Base-by-base conservation (phyloP, 306 rosid genomes). In the Citrullus mucosospermus region DNA sequence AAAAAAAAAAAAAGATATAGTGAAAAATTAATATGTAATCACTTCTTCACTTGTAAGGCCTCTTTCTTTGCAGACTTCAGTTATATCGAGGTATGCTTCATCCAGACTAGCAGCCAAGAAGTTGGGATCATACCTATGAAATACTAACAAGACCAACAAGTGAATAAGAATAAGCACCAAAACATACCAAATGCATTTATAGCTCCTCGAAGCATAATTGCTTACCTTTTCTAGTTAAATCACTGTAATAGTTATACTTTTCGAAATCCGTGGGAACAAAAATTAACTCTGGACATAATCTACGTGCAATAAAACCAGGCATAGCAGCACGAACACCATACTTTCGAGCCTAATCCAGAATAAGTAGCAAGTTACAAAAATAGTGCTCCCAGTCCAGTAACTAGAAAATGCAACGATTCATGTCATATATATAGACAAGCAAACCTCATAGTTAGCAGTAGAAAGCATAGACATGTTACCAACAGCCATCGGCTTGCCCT, bases 401-500 rank as follows among this genome's bases (percentile, higher is more conserved):
- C 57, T 69, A 25, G 9, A 46, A 12, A 15, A 50, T 25, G 1
- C 58, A 70, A 25, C 14, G 25, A 20, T 44, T 70, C 76, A 14
- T 20, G 50, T 68, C 73, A 67, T 39, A 69, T 69, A 70, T 70
- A 46, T 6, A 36, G 36, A 30, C 30, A 80, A 34, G 44, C 69
- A 81, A 83, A 92, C 98, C 98, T 95, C 98, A 69, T 95, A 95
- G 85, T 95, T 95, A 83, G 98, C 98, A 1, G 96, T 92, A 84
- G 93, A 89, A 84, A 92, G 82, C 98, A 95, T 95, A 77, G 97
- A 95, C 90, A 89, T 86, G 78, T 85, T 68, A 20, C 98, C 98
- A 80, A 95, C 96, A 28, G 97, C 97, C 96, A 95, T 91, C 53
- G 97, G 93, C 85, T 85, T 95, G 10, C 92, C 96, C 80, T 84